Base-by-base conservation (phyloP, 2,329 filamentous ascomycete genomes). In the Tolypocladium cylindrosporum region DNA sequence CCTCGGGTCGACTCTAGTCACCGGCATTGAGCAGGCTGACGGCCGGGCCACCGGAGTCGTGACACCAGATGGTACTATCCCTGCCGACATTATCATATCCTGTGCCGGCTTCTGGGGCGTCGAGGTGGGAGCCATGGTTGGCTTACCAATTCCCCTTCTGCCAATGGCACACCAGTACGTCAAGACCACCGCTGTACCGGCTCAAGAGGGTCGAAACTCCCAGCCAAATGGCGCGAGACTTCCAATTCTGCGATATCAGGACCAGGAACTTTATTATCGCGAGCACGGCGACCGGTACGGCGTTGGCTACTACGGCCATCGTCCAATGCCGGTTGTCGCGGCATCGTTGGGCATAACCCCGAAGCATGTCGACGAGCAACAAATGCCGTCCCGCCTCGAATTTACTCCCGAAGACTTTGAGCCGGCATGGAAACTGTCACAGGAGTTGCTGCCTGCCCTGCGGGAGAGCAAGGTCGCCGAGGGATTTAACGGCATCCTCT, bases 31-130 rank as follows among this genome's bases (percentile, higher is more conserved):
- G 57, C 74, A 75, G 60, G 64, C 67, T 0, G 66, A 75, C 8
- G 75, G 77, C 21, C 74, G 69, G 3, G 81, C 85, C 14, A 85
- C 81, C 0, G 83, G 83, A 2, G 83, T 86, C 0, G 70, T 61
- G 1, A 85, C 81, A 0, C 70, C 73, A 1, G 69, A 68, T 4
- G 77, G 77, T 27, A 76, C 65, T 0, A 74, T 86, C 24, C 71
- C 79, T 0, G 83, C 83, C 0, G 84, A 87, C 57, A 80, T 86
- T 31, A 74, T 86, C 55, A 69, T 87, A 42, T 86, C 82, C 1
- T 87, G 84, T 60, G 84, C 82, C 8, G 84, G 84, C 0, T 84
- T 87, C 67, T 87, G 84, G 84, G 84, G 84, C 13, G 84, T 86
- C 9, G 83, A 87, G 65, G 73, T 87, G 8, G 84, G 84, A 27